Evolutionary conservation across 106 monocot species (phyloP), one percentile per base, ranked within the genome.

Genomic region (Amphibolis antarctica): DNA sequence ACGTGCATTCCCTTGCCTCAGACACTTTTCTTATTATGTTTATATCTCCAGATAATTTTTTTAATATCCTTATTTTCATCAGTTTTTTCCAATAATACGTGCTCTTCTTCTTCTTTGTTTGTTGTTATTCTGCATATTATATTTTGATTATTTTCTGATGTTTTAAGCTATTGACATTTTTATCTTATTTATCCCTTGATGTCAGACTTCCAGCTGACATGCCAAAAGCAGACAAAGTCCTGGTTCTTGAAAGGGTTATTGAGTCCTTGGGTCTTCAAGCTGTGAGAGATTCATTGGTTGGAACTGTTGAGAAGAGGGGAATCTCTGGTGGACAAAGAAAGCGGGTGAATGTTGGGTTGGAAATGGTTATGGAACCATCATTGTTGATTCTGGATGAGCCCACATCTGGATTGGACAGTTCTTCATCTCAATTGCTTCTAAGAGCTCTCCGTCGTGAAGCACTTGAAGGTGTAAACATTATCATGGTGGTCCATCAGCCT

Each of bases 341-440:
- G 59, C 70, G 93, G 42, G 93, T 94, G 15, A 94, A 94, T 72
- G 93, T 94, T 61, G 93, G 93, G 0, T 21, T 94, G 31, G 93
- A 94, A 69, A 94, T 96, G 94, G 94, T 96, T 11, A 96, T 89
- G 82, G 94, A 96, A 29, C 94, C 94, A 36, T 96, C 94, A 53
- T 59, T 96, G 13, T 67, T 96, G 59, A 86, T 96, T 65, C 76
- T 96, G 17, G 94, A 96, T 78, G 93, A 94, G 66, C 93, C 93
- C 43, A 94, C 93, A 14, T 94, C 93, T 69, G 93, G 93, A 30
- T 74, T 96, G 69, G 94, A 96, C 65, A 96, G 94, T 74, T 75
- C 89, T 66, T 86, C 94, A 42, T 96, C 94, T 36, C 77, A 76
- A 52, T 73, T 89, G 25, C 89, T 96, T 54, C 77, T 96, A 23